These are phyloP conservation scores for Populus tomentosa DNA, from an alignment of 441 rosid species.

Conservation along the genomic window DNA sequence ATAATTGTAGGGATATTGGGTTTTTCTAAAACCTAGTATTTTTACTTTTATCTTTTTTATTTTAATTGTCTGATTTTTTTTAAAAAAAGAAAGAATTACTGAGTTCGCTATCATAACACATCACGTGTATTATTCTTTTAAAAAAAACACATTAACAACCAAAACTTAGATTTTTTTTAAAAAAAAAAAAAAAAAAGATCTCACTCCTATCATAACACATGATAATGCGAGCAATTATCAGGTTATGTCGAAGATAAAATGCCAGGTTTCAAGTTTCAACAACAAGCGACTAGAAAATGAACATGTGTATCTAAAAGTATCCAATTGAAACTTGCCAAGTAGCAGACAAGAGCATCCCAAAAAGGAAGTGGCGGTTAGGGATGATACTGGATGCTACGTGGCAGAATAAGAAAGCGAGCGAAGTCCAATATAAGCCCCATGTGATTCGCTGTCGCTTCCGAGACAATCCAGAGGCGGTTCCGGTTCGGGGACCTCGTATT, in stretches of 20 bases:
- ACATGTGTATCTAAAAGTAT: neutral
- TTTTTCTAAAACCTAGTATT: too few species aligned
- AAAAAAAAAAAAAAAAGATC: too few species aligned
- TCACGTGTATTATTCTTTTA: too few species aligned
- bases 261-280: neutral
- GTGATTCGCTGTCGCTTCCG: conserved; percentile 16
- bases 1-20: accelerated
- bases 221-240: too few species aligned
- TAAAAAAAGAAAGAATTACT: too few species aligned
- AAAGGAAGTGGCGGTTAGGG: neutral
- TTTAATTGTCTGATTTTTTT: too few species aligned
- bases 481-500: conserved; percentile 14
- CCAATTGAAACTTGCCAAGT: conserved; percentile 2
- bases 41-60: too few species aligned
- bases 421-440: too few species aligned
- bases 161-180: too few species aligned
- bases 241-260: neutral
- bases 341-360: neutral
- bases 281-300: neutral
- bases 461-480: conserved; percentile 14
- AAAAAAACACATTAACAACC: too few species aligned
- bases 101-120: too few species aligned
- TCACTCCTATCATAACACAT: too few species aligned
- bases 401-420: neutral
- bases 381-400: conserved; percentile 22